These are phyloP conservation scores for Ganoderma resinaceum DNA, from an alignment of 1,284 basidiomycete genomes.

Conservation along the genomic window DNA sequence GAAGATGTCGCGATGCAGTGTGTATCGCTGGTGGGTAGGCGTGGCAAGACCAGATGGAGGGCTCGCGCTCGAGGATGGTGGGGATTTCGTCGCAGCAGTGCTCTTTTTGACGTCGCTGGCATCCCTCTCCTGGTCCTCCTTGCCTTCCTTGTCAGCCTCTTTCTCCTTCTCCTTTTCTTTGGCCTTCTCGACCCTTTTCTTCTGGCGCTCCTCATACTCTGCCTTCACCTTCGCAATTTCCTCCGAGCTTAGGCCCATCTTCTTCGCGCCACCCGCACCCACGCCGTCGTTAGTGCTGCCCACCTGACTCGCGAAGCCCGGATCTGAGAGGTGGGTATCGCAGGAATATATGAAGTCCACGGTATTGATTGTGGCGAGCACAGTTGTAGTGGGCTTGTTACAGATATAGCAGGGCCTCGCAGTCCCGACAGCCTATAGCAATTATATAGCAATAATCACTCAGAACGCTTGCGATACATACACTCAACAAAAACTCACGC, in stretches of 20 bases:
- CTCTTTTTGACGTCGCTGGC: conserved; percentile 21
- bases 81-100: conserved; percentile 28
- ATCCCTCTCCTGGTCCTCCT: conserved; percentile 26
- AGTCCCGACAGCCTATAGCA: conserved; percentile 65
- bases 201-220: conserved; percentile 79
- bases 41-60: conserved; percentile 30
- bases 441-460: neutral
- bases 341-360: conserved; percentile 82
- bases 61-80: conserved; percentile 29
- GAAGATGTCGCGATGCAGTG: conserved; percentile 50
- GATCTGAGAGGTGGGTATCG: conserved; percentile 69
- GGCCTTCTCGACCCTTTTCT: conserved; percentile 58
- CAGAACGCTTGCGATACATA: conserved; percentile 3
- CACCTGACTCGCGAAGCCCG: conserved; percentile 70
- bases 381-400: conserved; percentile 74
- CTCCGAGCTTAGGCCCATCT: conserved; percentile 59
- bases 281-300: conserved; percentile 47
- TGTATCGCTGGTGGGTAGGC: conserved; percentile 45
- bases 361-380: conserved; percentile 76
- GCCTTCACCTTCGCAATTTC: conserved; percentile 78
- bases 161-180: conserved; percentile 56
- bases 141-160: conserved; percentile 35
- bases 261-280: conserved; percentile 43
- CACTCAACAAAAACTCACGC: conserved; percentile 55
- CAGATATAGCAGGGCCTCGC: conserved; percentile 76